phyloP scores from a whole-genome alignment of 2,329 filamentous ascomycete genomes.

The Penicillium sp. region DNA sequence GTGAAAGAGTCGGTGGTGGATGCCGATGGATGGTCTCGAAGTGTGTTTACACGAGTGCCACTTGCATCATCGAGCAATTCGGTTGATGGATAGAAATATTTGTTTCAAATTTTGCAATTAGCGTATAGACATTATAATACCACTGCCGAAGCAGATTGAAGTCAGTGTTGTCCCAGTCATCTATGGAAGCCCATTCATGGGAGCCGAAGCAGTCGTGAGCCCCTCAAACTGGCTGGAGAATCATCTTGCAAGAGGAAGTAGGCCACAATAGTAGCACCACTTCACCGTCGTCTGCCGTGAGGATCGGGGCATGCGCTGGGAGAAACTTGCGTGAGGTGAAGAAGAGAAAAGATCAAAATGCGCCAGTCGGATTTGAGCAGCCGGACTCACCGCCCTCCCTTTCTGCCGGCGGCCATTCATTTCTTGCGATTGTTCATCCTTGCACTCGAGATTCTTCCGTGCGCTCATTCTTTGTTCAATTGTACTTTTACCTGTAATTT shows the following conservation, averaged over 20 bases:
- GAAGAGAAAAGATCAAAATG: conserved; percentile 16
- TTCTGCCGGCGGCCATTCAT: conserved; percentile 15
- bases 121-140: background rate
- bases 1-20: conserved; percentile 52
- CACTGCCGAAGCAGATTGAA: background rate
- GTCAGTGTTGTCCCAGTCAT: conserved; percentile 37
- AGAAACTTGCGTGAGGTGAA: conserved; percentile 29
- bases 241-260: conserved; percentile 37
- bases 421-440: conserved; percentile 16
- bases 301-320: conserved; percentile 25
- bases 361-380: conserved; percentile 2
- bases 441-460: conserved; percentile 1
- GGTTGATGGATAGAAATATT: no score
- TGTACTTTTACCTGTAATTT: conserved; percentile 13
- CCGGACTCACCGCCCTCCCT: conserved; percentile 14
- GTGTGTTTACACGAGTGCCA: conserved; percentile 48
- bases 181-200: conserved; percentile 45
- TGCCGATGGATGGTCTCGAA: conserved; percentile 59
- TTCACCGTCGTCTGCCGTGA: conserved; percentile 27
- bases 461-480: conserved; percentile 12
- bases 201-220: conserved; percentile 31
- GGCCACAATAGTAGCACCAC: conserved; percentile 12
- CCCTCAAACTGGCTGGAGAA: conserved; percentile 45
- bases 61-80: conserved; percentile 5
- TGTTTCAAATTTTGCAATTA: no score